Percentiles rank a stretch among this genome's conserved stretches.
Evolutionary conservation across 2,329 filamentous ascomycete species (phyloP).

Genomic region (Fusarium longipes): DNA sequence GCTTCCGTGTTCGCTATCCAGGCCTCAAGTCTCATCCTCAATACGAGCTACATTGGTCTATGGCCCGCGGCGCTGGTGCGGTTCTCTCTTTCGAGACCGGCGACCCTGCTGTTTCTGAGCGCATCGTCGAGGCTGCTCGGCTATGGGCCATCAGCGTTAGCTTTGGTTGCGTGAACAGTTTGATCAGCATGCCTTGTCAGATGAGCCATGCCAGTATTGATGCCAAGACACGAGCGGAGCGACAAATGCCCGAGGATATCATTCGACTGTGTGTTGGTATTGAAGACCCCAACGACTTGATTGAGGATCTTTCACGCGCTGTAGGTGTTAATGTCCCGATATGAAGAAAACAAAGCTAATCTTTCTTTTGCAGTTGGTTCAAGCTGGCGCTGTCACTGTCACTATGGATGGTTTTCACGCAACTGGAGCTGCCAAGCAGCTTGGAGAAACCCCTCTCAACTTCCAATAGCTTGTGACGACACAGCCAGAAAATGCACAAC

Average conservation of each 20-base stretch:
- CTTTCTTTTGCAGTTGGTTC: slow-evolving; percentile 76
- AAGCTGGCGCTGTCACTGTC: slow-evolving; percentile 92
- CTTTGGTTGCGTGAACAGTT: slow-evolving; percentile 96
- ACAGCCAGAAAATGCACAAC: not conserved
- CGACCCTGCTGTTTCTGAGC: slow-evolving; percentile 82
- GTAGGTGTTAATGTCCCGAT: slow-evolving; percentile 66
- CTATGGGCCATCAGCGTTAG: slow-evolving; percentile 97
- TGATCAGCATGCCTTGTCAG: slow-evolving; percentile 99
- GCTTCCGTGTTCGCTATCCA: slow-evolving; percentile 95
- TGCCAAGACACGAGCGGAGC: slow-evolving; percentile 87
- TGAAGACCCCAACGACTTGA: slow-evolving; percentile 89
- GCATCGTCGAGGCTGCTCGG: slow-evolving; percentile 92
- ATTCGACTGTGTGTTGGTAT: slow-evolving; percentile 97
- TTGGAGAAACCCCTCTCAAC: slow-evolving; percentile 48
- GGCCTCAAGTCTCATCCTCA: slow-evolving; percentile 95
- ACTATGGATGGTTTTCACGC: slow-evolving; percentile 86
- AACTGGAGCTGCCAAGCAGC: slow-evolving; percentile 49
- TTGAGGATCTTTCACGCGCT: slow-evolving; percentile 91
- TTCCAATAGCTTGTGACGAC: slow-evolving; percentile 26
- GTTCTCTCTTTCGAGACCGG: slow-evolving; percentile 97
- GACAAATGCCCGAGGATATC: slow-evolving; percentile 95
- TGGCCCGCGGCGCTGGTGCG: slow-evolving; percentile 92
- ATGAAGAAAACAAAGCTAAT: slow-evolving; percentile 39
- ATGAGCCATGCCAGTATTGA: slow-evolving; percentile 99
- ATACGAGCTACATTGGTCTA: slow-evolving; percentile 94